Conservation (phyloP, 2,329 filamentous ascomycete species). For the Microcyclospora tardicrescens region DNA sequence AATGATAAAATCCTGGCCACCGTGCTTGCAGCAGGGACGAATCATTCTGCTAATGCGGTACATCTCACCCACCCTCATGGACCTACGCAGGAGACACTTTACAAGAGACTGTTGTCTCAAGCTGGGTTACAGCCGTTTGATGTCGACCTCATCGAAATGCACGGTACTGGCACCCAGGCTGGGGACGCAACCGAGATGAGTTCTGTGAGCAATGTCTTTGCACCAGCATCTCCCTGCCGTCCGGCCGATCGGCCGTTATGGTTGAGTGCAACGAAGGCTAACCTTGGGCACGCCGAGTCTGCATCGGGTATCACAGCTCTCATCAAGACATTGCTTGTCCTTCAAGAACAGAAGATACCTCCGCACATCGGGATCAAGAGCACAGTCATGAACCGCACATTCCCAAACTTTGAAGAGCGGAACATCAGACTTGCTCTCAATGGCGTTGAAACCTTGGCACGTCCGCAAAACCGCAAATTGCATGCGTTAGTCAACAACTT, state of each 20-base stretch:
- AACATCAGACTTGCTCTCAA: slow-evolving; percentile 48
- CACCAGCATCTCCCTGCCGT: slow-evolving; percentile 5
- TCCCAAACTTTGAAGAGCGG: slow-evolving; percentile 45
- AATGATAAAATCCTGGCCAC: slow-evolving; percentile 20
- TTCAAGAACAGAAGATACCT: slow-evolving; percentile 49
- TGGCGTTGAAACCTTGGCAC: no score
- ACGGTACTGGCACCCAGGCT: slow-evolving; percentile 25
- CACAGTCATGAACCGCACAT: slow-evolving; percentile 47
- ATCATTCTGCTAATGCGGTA: slow-evolving; percentile 14
- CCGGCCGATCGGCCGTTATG: slow-evolving; percentile 5
- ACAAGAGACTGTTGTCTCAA: slow-evolving; percentile 9
- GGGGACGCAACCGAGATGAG: slow-evolving; percentile 19
- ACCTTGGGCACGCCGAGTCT: slow-evolving; percentile 19
- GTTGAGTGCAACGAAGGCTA: slow-evolving; percentile 17
- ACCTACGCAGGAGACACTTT: slow-evolving; percentile 11
- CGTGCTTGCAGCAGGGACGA: slow-evolving; percentile 12
- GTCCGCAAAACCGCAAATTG: not conserved
- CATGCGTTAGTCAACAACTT: slow-evolving; percentile 52
- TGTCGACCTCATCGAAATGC: slow-evolving; percentile 19
- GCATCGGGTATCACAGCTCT: slow-evolving; percentile 38
- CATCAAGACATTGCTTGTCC: slow-evolving; percentile 52
- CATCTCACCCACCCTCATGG: slow-evolving; percentile 20
- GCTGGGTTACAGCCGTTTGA: slow-evolving; percentile 14
- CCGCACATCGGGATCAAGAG: slow-evolving; percentile 57
- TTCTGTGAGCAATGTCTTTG: slow-evolving; percentile 13